phyloP scores from a whole-genome alignment of 495 filamentous ascomycete genomes.

The Lophiotrema nucula region DNA sequence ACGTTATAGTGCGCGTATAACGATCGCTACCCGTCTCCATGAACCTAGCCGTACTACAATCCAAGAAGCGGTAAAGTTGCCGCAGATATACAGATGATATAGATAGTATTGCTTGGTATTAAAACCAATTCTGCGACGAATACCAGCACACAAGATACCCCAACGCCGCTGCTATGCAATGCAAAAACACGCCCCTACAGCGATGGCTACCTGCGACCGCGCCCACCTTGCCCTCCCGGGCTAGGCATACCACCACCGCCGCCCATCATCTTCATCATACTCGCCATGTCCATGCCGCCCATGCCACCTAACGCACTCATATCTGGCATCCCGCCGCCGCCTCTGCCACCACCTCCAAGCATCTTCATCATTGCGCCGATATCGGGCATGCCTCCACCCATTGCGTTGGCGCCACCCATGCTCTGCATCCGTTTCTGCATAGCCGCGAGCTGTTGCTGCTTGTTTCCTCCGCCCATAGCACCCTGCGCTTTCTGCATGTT shows the following conservation, averaged over 20 bases:
- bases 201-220: too few species aligned
- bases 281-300: conserved; percentile 38
- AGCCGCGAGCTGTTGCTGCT: conserved; percentile 89
- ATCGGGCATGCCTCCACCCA: conserved; percentile 56
- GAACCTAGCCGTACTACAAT: too few species aligned
- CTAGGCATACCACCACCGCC: conserved; percentile 24
- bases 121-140: too few species aligned
- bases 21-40: too few species aligned
- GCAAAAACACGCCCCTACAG: too few species aligned
- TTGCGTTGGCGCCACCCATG: conserved; percentile 72
- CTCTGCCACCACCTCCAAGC: conserved; percentile 58
- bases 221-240: conserved; percentile 22
- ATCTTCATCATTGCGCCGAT: conserved; percentile 86
- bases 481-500: conserved; percentile 93
- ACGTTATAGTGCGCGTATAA: too few species aligned
- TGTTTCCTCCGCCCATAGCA: conserved; percentile 82
- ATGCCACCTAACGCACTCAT: conserved; percentile 37
- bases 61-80: too few species aligned
- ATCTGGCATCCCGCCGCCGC: conserved; percentile 61
- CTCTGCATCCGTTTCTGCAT: conserved; percentile 94
- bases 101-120: too few species aligned
- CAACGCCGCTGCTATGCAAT: too few species aligned
- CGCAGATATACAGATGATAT: too few species aligned
- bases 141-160: too few species aligned
- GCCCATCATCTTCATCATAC: conserved; percentile 39